Evolutionary conservation across 768 basidiomycete species (phyloP), one percentile per base, ranked within the genome.

Genomic region (Peribolospora kevripleyi): DNA sequence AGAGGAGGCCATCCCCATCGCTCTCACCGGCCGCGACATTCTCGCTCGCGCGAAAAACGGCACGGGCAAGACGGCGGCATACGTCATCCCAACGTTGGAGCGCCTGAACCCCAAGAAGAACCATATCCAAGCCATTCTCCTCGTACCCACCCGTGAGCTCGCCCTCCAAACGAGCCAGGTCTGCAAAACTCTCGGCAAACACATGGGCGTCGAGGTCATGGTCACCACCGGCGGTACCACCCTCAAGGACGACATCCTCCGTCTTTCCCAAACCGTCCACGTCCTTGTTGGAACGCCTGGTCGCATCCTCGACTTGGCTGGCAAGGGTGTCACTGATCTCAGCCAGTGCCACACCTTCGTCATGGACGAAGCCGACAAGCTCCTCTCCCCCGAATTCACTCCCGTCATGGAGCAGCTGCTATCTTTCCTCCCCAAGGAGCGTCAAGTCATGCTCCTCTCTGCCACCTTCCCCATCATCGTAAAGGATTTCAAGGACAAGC

Each of bases 291-390:
- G 91, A 53, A 98, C 91, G 2, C 91, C 91, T 11, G 91, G 91
- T 38, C 78, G 91, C 64, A 88, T 98, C 63, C 73, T 98, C 53
- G 91, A 98, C 72, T 71, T 98, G 53, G 82, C 84, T 5, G 82
- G 87, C 62, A 95, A 95, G 71, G 76, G 70, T 60, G 82, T 98
- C 45, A 91, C 91, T 39, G 87, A 97, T 70, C 74, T 98, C 60
- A 82, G 78, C 70, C 81, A 85, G 65, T 95, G 91, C 69, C 80
- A 82, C 3, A 84, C 91, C 54, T 98, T 95, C 64, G 87, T 97
- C 61, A 98, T 98, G 91, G 91, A 98, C 68, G 91, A 98, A 70
- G 91, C 91, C 50, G 93, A 97, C 69, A 98, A 97, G 68, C 77
- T 97, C 51, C 79, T 97, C 53, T 87, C 83, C 6, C 87, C 88